Evolutionary conservation across 306 rosid genomes (phyloP).

Genomic region (Quercus agrifolia): DNA sequence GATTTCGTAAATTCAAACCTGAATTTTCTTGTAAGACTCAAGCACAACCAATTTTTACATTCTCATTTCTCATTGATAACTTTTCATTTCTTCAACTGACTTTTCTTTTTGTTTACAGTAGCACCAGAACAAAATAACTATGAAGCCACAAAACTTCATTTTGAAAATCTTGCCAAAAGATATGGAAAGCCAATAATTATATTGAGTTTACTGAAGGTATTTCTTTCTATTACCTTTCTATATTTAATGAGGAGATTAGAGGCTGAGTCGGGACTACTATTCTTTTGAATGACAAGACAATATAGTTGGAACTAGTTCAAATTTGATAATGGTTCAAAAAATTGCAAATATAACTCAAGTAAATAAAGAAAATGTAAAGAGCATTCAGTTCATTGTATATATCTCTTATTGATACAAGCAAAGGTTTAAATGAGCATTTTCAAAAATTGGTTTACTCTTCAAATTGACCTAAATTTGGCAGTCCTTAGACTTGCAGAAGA

Average conservation of each 20-base stretch:
- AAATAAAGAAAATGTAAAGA: not conserved
- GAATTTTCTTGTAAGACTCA: constrained; percentile 69
- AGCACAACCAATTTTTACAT: not conserved
- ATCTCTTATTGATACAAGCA: not conserved
- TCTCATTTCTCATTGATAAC: constrained; percentile 5
- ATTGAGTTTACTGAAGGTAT: constrained; percentile 91
- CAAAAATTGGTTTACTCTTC: not conserved
- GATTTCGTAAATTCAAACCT: constrained; percentile 66
- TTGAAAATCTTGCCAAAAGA: constrained; percentile 79
- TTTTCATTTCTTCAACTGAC: constrained; percentile 18
- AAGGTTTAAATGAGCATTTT: not conserved
- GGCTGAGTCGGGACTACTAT: not conserved
- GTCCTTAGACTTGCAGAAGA: not conserved
- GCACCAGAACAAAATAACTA: constrained; percentile 57
- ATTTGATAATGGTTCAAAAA: not conserved
- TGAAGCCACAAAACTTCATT: constrained; percentile 87
- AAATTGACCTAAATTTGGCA: not conserved
- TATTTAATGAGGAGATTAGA: not conserved
- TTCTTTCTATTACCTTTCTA: constrained; percentile 14
- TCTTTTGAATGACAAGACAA: not conserved
- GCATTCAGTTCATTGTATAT: not conserved
- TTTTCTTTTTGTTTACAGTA: constrained; percentile 40
- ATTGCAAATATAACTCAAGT: not conserved
- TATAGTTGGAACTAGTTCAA: not conserved
- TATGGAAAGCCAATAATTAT: constrained; percentile 90